Conservation (phyloP, 441 rosid species). For the Viola pubescens region DNA sequence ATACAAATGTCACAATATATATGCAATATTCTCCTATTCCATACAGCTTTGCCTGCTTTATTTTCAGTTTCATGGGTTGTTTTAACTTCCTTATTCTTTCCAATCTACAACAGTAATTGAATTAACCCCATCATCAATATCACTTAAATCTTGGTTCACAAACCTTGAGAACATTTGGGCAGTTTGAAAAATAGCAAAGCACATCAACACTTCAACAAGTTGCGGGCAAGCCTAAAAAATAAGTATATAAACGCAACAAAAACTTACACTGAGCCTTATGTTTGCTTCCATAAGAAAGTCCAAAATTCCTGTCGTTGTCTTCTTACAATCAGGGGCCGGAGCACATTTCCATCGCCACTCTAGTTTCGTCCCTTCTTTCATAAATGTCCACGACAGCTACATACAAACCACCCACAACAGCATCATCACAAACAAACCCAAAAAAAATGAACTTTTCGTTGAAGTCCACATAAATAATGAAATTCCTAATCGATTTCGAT, state of each 20-base stretch:
- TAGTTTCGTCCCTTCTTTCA: constrained; percentile 75
- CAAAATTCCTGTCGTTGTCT: constrained; percentile 47
- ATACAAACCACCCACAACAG: constrained; percentile 9
- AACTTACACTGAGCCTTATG: constrained; percentile 63
- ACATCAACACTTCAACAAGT: background rate
- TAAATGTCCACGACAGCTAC: constrained; percentile 87
- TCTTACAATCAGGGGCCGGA: constrained; percentile 42
- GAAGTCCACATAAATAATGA: too few relatives aligned
- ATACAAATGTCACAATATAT: constrained; percentile 7
- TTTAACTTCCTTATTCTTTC: constrained; percentile 3
- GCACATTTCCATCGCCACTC: constrained; percentile 86
- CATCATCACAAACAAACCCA: background rate
- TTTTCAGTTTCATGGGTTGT: constrained; percentile 1
- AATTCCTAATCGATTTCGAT: too few relatives aligned
- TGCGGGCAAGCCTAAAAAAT: background rate
- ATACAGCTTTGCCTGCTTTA: constrained; percentile 9
- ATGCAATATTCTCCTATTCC: constrained; percentile 5
- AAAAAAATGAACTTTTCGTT: background rate
- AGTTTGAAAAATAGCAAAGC: background rate
- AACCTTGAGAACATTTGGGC: background rate
- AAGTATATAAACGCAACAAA: background rate
- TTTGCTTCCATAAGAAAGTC: constrained; percentile 79
- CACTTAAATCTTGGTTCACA: background rate
- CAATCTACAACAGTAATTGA: constrained; percentile 3
- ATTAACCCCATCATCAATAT: background rate